Evolutionary conservation across 2,329 filamentous ascomycete species (phyloP).

Genomic region (Furcasterigmium sp.): DNA sequence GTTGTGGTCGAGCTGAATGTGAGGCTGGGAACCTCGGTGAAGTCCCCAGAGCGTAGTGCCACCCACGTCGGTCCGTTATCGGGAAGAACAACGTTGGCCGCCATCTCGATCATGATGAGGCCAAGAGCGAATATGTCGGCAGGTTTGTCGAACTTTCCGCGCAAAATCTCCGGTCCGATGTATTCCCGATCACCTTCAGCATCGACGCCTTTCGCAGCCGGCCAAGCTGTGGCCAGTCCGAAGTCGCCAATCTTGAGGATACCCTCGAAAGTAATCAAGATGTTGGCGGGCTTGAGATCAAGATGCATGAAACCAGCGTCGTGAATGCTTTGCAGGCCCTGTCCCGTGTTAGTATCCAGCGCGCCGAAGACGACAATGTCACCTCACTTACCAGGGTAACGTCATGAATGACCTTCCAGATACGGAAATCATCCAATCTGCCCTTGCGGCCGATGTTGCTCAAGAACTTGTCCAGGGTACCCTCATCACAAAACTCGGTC

Average conservation of each 20-base stretch:
- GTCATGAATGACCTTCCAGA: conserved; percentile 96
- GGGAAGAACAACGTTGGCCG: conserved; percentile 87
- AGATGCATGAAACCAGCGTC: conserved; percentile 80
- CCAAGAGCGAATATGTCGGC: conserved; percentile 93
- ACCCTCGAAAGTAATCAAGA: conserved; percentile 77
- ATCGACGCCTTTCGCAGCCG: conserved; percentile 70
- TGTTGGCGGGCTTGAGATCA: conserved; percentile 80
- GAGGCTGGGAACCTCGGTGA: conserved; percentile 81
- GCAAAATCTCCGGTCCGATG: conserved; percentile 87
- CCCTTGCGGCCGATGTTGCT: conserved; percentile 77
- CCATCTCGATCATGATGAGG: conserved; percentile 90
- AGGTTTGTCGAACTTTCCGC: conserved; percentile 81
- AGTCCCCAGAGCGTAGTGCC: conserved; percentile 80
- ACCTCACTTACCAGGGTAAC: conserved; percentile 64
- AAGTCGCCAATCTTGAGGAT: conserved; percentile 83
- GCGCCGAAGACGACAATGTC: neutral
- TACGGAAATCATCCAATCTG: conserved; percentile 90
- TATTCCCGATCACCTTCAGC: conserved; percentile 95
- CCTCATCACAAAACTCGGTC: conserved; percentile 94
- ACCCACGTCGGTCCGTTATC: conserved; percentile 92
- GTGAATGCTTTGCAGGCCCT: conserved; percentile 90
- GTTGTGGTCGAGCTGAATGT: conserved; percentile 65
- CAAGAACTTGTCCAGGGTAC: conserved; percentile 82
- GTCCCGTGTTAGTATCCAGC: conserved; percentile 20
- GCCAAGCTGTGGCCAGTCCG: conserved; percentile 74